Percentiles rank a stretch among this genome's conserved stretches.
These are phyloP conservation scores for Allomyces arbusculus DNA, from an alignment of 192 early-diverging fungal genomes.

Conservation along the genomic window DNA sequence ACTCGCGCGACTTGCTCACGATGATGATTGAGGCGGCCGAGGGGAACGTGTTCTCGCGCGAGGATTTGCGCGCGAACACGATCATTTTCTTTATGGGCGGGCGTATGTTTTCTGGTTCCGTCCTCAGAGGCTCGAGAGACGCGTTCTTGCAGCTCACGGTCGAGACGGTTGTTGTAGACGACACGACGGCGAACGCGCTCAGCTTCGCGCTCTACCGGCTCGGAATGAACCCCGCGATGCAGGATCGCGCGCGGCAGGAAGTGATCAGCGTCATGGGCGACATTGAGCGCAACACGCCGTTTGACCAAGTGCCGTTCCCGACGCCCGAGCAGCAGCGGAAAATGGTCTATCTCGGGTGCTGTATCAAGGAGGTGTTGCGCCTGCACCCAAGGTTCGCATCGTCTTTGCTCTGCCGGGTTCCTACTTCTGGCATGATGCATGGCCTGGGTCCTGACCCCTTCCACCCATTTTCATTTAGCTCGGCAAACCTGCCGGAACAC, in stretches of 20 bases:
- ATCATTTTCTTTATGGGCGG: conserved; percentile 26
- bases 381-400: neutral
- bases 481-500: too few species aligned
- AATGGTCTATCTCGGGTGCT: neutral
- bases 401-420: too few species aligned
- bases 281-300: conserved; percentile 1
- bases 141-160: neutral
- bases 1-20: conserved; percentile 7
- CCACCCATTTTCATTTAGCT: too few species aligned
- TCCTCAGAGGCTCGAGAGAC: neutral
- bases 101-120: neutral
- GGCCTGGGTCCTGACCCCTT: too few species aligned
- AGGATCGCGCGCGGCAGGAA: conserved; percentile 31
- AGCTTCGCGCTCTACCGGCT: conserved; percentile 23
- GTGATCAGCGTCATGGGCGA: conserved; percentile 30
- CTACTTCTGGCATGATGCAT: too few species aligned
- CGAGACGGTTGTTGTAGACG: conserved; percentile 1
- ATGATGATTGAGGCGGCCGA: conserved; percentile 10
- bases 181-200: conserved; percentile 35
- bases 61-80: conserved; percentile 19
- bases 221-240: conserved; percentile 21
- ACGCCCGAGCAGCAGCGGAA: neutral
- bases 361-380: neutral
- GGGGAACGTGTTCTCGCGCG: neutral
- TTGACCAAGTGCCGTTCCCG: neutral